Conservation (phyloP, 352 stramenopile species). For the Phytophthora sansomeana region DNA sequence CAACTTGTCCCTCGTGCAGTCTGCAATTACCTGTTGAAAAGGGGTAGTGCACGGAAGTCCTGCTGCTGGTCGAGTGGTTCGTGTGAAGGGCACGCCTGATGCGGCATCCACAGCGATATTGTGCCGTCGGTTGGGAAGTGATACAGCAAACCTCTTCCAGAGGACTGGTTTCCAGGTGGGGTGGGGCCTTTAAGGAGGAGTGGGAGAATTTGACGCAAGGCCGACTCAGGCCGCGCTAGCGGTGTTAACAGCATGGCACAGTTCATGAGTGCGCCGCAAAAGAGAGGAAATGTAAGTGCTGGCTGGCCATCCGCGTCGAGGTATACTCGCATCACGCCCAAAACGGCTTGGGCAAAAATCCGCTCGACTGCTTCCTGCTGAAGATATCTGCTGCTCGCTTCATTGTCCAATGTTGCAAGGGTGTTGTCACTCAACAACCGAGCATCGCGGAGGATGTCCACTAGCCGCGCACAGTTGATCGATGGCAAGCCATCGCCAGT, state of each 20-base stretch:
- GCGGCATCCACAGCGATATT: conserved; percentile 20
- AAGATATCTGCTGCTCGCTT: no score
- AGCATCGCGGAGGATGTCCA: conserved; percentile 54
- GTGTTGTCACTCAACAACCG: conserved; percentile 25
- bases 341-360: conserved; percentile 61
- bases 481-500: conserved; percentile 52
- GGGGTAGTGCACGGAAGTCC: conserved; percentile 21
- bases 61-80: background rate
- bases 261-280: conserved; percentile 64
- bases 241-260: conserved; percentile 50
- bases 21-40: conserved; percentile 41
- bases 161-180: background rate
- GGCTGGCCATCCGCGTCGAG: conserved; percentile 57
- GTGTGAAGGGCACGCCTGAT: conserved; percentile 3
- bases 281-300: conserved; percentile 62
- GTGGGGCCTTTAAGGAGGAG: conserved; percentile 18
- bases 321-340: conserved; percentile 69
- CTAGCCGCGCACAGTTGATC: conserved; percentile 52
- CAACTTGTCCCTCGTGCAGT: conserved; percentile 24
- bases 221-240: conserved; percentile 8
- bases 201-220: conserved; percentile 24
- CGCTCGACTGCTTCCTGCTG: conserved; percentile 19
- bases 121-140: conserved; percentile 13
- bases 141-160: conserved; percentile 15
- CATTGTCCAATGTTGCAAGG: no score